A percentile compares a stretch with the other conserved stretches of the same genome.
phyloP scores from a whole-genome alignment of 1,284 basidiomycete genomes.

The Ceratobasidium sp. region DNA sequence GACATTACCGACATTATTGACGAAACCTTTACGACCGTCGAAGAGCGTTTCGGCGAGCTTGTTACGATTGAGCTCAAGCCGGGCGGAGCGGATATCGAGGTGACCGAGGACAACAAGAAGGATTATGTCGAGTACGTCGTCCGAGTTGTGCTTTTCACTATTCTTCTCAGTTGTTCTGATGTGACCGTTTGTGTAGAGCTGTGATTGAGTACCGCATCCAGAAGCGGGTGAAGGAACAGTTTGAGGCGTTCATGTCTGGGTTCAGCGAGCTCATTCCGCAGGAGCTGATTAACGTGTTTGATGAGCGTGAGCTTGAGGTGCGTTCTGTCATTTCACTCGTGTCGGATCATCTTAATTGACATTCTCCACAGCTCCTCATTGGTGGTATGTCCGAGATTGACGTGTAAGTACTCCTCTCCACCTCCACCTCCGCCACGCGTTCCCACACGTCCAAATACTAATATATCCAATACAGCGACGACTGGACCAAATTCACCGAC shows the following conservation, averaged over 20 bases:
- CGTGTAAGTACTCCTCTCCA: conserved; percentile 64
- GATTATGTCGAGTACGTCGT: conserved; percentile 87
- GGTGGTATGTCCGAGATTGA: conserved; percentile 99
- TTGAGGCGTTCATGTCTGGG: conserved; percentile 94
- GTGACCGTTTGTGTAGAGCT: conserved; percentile 55
- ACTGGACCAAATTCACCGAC: conserved; percentile 88
- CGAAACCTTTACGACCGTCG: conserved; percentile 93
- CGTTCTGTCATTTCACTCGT: conserved; percentile 37
- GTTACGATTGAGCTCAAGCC: conserved; percentile 93
- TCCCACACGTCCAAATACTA: background rate
- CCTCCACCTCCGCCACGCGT: background rate
- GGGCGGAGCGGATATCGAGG: conserved; percentile 82
- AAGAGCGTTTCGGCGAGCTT: conserved; percentile 97
- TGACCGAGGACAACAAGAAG: conserved; percentile 98
- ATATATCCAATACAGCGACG: conserved; percentile 69
- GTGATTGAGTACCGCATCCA: conserved; percentile 96
- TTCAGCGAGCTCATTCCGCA: conserved; percentile 95
- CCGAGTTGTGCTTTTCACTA: background rate
- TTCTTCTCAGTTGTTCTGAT: background rate
- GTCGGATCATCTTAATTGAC: background rate
- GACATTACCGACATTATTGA: conserved; percentile 95
- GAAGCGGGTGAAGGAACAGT: conserved; percentile 93
- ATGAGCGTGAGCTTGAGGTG: conserved; percentile 93
- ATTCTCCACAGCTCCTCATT: conserved; percentile 72
- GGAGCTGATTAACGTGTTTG: conserved; percentile 96